A percentile compares a stretch with the other conserved stretches of the same genome.
Evolutionary conservation across 805 yeast species (phyloP).

Genomic region (Lachancea sp.): DNA sequence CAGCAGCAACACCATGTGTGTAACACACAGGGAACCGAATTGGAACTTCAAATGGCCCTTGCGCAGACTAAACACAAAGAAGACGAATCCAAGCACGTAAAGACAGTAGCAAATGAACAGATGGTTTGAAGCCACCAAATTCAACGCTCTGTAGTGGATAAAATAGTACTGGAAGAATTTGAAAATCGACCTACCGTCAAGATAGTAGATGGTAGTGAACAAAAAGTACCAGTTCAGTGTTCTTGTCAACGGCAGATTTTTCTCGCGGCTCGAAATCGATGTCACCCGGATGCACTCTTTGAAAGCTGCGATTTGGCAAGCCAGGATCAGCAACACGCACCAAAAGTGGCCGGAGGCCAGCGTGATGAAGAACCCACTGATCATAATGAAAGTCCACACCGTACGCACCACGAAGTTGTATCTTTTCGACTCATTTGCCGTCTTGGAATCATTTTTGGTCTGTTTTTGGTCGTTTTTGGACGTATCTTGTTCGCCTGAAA

Average conservation of each 20-base stretch:
- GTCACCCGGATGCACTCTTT: slow-evolving; percentile 87
- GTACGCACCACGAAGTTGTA: slow-evolving; percentile 69
- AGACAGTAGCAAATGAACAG: slow-evolving; percentile 76
- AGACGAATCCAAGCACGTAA: slow-evolving; percentile 80
- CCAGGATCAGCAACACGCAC: slow-evolving; percentile 62
- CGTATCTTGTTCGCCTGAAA: not conserved
- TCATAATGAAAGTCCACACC: slow-evolving; percentile 91
- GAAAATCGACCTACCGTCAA: slow-evolving; percentile 80
- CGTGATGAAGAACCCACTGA: slow-evolving; percentile 59
- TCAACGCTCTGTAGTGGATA: slow-evolving; percentile 34
- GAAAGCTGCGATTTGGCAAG: slow-evolving; percentile 77
- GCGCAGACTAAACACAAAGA: slow-evolving; percentile 82
- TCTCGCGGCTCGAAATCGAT: slow-evolving; percentile 70
- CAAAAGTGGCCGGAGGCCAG: slow-evolving; percentile 81
- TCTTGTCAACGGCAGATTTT: slow-evolving; percentile 73
- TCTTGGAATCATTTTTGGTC: not conserved
- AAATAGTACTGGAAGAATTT: slow-evolving; percentile 51
- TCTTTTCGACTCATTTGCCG: slow-evolving; percentile 15
- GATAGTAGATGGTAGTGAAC: slow-evolving; percentile 76
- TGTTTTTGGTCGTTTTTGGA: not conserved
- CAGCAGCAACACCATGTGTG: slow-evolving; percentile 86
- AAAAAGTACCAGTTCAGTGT: slow-evolving; percentile 91
- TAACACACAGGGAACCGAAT: slow-evolving; percentile 86
- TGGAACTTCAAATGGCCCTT: slow-evolving; percentile 88
- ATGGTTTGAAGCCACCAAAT: slow-evolving; percentile 68